Evolutionary conservation across 2,329 filamentous ascomycete genomes (phyloP), one percentile per base, ranked within the genome.

Genomic region (Alternaria ventricosa): DNA sequence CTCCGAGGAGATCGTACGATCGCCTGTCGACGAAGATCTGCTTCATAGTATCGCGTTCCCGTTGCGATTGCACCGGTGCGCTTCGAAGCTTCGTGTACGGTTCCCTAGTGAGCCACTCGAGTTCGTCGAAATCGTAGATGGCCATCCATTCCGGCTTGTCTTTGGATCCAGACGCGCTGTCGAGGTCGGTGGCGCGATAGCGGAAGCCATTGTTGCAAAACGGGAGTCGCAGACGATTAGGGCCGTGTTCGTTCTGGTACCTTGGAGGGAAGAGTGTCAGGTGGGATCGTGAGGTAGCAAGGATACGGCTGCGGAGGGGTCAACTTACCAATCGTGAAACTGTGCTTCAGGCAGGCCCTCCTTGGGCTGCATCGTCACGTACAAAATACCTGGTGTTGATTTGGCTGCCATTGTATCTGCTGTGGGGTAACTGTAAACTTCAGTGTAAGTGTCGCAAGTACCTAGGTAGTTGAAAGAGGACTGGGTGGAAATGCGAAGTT

Each of bases 231-330:
- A 96, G 87, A 51, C 93, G 90, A 15, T 89, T 88, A 18, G 93
- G 93, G 57, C 93, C 93, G 82, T 97, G 93, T 82, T 97, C 93
- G 80, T 94, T 96, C 83, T 96, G 94, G 84, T 97, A 97, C 75
- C 75, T 77, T 46, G 20, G 36, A 20, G 60, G 27, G 9, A 44
- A 46, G 7, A 62, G 92, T 25, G 57, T 71, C 43, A 74, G 68
- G 53, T 61, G 57, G 4, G 55, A 60, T 45, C 50, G 57, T 36
- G 66, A 71, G 11, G 62, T 59, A 8, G 64, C 66, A 4, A 76
- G 63, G 28, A 73, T 68, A 9, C 69, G 61, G 15, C 74, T 76
- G 61, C 12, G 41, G 27, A 44, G 20, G n/a, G 5, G 69, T 75
- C 65, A 74, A 76, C 73, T 71, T 72, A 77, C 78, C 77, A 79